These are phyloP conservation scores for Sporothrix globosa DNA, from an alignment of 2,329 filamentous ascomycete genomes.

Conservation along the genomic window DNA sequence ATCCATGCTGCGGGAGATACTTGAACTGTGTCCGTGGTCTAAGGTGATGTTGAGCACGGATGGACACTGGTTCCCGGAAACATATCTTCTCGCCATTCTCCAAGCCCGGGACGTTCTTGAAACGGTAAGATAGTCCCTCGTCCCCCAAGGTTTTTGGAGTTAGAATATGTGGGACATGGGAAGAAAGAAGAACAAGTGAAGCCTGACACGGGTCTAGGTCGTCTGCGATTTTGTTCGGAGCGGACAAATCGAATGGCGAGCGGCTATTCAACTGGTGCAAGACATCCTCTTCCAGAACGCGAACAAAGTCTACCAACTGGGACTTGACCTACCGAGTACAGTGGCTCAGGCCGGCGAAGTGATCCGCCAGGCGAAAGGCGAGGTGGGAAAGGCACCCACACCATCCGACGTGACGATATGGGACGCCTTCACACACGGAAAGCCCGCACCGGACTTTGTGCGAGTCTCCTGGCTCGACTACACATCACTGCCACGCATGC, in stretches of 20 bases:
- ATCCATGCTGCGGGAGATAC: constrained; percentile 67
- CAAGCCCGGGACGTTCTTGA: constrained; percentile 74
- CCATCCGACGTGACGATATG: constrained; percentile 46
- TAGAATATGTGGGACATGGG: background rate
- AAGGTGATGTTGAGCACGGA: constrained; percentile 82
- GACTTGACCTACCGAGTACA: constrained; percentile 47
- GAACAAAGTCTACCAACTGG: constrained; percentile 71
- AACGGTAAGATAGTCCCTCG: constrained; percentile 51
- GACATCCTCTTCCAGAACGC: constrained; percentile 77
- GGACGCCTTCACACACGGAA: constrained; percentile 50
- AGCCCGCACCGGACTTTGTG: constrained; percentile 64
- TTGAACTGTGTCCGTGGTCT: constrained; percentile 74
- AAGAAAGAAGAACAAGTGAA: background rate
- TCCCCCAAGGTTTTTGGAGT: background rate
- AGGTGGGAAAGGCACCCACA: constrained; percentile 32
- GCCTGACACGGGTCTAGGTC: constrained; percentile 51
- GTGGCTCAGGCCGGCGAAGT: background rate
- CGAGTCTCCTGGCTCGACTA: constrained; percentile 79
- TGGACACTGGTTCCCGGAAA: constrained; percentile 78
- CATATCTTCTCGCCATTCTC: constrained; percentile 70
- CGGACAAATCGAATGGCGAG: constrained; percentile 61
- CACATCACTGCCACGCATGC: constrained; percentile 67
- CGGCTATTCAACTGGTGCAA: constrained; percentile 66
- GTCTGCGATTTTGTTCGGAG: constrained; percentile 68
- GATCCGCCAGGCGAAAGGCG: background rate